phyloP scores from a whole-genome alignment of 2,329 filamentous ascomycete genomes.

The Alternaria atra region DNA sequence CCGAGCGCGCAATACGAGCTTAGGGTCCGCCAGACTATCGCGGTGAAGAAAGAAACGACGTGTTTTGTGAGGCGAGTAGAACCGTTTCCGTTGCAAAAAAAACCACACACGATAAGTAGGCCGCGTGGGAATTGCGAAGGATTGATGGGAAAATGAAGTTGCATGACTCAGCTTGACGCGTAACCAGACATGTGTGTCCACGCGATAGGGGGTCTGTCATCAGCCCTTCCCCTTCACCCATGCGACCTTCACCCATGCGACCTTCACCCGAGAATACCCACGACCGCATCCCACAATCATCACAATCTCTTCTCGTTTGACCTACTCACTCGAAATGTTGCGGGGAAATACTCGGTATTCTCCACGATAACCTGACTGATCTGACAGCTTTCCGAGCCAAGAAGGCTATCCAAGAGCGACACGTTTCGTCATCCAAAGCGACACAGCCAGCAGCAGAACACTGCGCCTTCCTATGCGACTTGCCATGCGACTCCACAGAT shows the following conservation, averaged over 20 bases:
- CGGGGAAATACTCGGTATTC: constrained; percentile 1
- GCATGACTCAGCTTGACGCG: constrained; percentile 12
- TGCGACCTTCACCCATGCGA: neutral
- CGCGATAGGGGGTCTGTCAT: neutral
- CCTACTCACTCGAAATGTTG: neutral
- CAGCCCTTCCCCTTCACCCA: neutral
- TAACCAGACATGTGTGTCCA: constrained; percentile 7
- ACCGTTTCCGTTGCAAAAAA: neutral
- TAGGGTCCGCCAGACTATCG: neutral
- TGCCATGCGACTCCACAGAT: neutral
- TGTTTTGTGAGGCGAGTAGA: neutral
- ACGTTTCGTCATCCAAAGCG: constrained; percentile 1
- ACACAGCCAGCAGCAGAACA: constrained; percentile 3
- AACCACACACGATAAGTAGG: neutral
- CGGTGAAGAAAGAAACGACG: neutral
- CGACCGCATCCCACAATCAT: neutral
- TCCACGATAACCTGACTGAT: neutral
- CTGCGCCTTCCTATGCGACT: constrained; percentile 2
- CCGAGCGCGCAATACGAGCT: neutral
- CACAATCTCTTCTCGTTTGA: neutral
- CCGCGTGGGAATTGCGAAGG: neutral
- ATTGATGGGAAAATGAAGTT: neutral
- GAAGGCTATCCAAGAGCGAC: neutral
- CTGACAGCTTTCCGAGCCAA: neutral
- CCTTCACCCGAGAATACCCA: neutral